phyloP scores from a whole-genome alignment of 73 alveolate genomes.

The Stentor roeselii region DNA sequence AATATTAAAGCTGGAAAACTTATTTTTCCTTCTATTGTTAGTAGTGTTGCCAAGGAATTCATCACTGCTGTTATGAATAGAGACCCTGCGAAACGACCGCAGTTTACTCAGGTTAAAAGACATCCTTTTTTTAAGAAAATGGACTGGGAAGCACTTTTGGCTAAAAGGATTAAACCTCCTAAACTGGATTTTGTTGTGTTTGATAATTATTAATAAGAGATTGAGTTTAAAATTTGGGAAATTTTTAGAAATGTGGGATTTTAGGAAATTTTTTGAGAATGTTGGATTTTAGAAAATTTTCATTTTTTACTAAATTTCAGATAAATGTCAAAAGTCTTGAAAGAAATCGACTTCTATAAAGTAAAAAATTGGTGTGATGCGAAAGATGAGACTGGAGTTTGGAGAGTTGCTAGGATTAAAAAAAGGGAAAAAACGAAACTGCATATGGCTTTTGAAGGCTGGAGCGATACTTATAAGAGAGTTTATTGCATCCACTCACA shows the following conservation, averaged over 20 bases:
- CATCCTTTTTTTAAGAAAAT: constrained; percentile 87
- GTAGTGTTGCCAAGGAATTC: not conserved
- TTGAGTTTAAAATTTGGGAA: not conserved
- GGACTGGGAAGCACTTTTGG: constrained; percentile 87
- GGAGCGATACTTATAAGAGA: constrained; percentile 31
- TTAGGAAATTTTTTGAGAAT: not conserved
- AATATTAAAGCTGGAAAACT: not conserved
- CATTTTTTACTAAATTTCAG: not conserved
- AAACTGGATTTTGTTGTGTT: too few relatives aligned
- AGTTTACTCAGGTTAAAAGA: constrained; percentile 66
- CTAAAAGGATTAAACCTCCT: not conserved
- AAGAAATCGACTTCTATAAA: not conserved
- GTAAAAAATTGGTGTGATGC: constrained; percentile 30
- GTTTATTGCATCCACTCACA: constrained; percentile 5
- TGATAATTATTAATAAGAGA: too few relatives aligned
- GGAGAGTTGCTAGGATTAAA: constrained; percentile 25
- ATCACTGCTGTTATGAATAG: not conserved
- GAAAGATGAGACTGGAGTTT: constrained; percentile 26
- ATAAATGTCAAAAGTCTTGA: not conserved
- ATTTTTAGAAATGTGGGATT: not conserved
- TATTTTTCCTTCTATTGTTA: constrained; percentile 23
- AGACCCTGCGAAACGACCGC: constrained; percentile 9
- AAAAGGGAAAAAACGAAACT: constrained; percentile 14
- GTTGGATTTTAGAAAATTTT: not conserved
- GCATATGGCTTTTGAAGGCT: constrained; percentile 30